A percentile compares a stretch with the other conserved stretches of the same genome.
phyloP scores from a whole-genome alignment of 23 red algal species.

The Pyropia haitanensis region DNA sequence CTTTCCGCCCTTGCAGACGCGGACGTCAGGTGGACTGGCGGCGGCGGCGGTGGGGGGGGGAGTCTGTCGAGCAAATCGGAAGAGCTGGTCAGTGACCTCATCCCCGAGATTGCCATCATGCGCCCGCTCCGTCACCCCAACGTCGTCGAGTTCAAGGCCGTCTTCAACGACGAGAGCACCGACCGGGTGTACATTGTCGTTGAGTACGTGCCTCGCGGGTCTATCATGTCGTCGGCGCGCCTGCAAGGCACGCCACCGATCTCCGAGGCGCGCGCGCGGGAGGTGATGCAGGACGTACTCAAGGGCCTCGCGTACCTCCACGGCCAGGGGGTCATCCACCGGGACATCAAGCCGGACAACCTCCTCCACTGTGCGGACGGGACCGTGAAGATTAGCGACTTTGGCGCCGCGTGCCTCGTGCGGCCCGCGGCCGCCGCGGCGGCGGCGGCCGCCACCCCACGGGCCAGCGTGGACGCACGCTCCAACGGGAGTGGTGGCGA shows the following conservation, averaged over 20 bases:
- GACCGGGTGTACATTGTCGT: conserved; percentile 73
- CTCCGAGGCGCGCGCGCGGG: conserved; percentile 17
- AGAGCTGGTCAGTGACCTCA: conserved; percentile 1
- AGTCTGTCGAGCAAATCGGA: conserved; percentile 6
- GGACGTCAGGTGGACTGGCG: neutral
- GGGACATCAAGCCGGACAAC: conserved; percentile 82
- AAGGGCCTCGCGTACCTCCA: conserved; percentile 58
- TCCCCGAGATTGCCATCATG: conserved; percentile 77
- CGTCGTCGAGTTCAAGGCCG: conserved; percentile 44
- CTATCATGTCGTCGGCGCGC: conserved; percentile 58
- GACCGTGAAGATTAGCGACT: conserved; percentile 71
- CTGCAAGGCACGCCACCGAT: conserved; percentile 31
- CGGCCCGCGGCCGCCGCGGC: neutral
- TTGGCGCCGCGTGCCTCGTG: conserved; percentile 30
- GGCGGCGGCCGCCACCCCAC: neutral
- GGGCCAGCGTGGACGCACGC: neutral
- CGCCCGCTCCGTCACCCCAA: conserved; percentile 43
- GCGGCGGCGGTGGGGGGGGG: neutral
- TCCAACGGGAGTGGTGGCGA: no score
- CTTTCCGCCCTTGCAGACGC: conserved; percentile 4
- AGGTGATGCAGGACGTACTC: conserved; percentile 49
- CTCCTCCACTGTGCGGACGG: conserved; percentile 41
- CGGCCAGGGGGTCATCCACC: conserved; percentile 49
- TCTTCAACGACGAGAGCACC: conserved; percentile 44
- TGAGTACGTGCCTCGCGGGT: conserved; percentile 52